Percentiles rank a stretch among this genome's conserved stretches.
Evolutionary conservation across 2,329 filamentous ascomycete species (phyloP).

Genomic region (Pyricularia sp.): DNA sequence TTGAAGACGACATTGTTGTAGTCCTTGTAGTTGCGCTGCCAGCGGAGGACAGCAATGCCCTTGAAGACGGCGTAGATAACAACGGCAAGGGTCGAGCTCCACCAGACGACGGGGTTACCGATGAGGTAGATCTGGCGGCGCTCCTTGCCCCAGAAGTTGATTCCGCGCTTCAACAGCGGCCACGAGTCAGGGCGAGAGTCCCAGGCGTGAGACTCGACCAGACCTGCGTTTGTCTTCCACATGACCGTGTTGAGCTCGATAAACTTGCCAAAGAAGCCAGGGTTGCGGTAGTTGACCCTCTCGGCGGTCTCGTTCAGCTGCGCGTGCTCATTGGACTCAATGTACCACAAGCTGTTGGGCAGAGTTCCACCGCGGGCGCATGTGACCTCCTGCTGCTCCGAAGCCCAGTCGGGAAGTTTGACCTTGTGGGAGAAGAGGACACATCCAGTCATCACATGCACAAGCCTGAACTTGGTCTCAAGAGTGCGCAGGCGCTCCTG

Average conservation of each 20-base stretch:
- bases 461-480: slow-evolving; percentile 89
- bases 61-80: slow-evolving; percentile 76
- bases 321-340: slow-evolving; percentile 85
- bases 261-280: slow-evolving; percentile 96
- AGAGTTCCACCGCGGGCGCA: slow-evolving; percentile 85
- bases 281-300: slow-evolving; percentile 91
- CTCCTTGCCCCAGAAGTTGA: slow-evolving; percentile 98
- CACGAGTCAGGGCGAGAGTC: slow-evolving; percentile 90
- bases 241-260: slow-evolving; percentile 96
- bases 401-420: slow-evolving; percentile 96
- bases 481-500: slow-evolving; percentile 87
- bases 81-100: slow-evolving; percentile 72
- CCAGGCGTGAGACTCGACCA: slow-evolving; percentile 96
- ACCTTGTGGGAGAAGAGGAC: slow-evolving; percentile 97
- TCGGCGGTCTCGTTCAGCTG: slow-evolving; percentile 66
- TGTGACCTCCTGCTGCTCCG: slow-evolving; percentile 97
- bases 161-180: slow-evolving; percentile 85
- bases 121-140: slow-evolving; percentile 94
- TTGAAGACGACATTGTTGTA: slow-evolving; percentile 79
- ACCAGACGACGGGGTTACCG: slow-evolving; percentile 94
- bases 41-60: slow-evolving; percentile 75
- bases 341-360: slow-evolving; percentile 95
- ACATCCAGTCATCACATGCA: slow-evolving; percentile 96
- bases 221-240: slow-evolving; percentile 96
- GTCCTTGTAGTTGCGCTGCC: slow-evolving; percentile 89